Percentiles rank a stretch among this genome's conserved stretches.
Evolutionary conservation across 345 rosid species (phyloP).

Genomic region (Aquilaria malaccensis): DNA sequence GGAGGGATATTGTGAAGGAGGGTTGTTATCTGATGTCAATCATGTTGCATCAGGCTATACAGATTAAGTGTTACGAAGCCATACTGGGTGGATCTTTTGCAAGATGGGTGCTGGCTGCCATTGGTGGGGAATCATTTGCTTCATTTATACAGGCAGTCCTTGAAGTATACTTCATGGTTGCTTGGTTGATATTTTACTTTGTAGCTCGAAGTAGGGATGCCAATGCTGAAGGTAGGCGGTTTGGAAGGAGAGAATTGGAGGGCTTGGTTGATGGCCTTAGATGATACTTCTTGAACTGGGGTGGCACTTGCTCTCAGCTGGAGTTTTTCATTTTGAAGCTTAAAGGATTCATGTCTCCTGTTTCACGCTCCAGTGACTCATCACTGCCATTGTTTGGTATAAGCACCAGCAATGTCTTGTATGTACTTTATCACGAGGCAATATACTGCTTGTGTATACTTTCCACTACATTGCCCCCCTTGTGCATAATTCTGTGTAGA

Average conservation of each 20-base stretch:
- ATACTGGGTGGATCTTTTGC: conserved; percentile 68
- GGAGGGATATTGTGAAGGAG: conserved; percentile 84
- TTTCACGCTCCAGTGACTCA: conserved; percentile 29
- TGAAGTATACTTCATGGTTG: conserved; percentile 89
- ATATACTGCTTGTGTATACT: conserved; percentile 42
- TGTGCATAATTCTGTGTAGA: conserved; percentile 47
- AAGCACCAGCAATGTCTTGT: conserved; percentile 24
- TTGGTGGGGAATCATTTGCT: conserved; percentile 54
- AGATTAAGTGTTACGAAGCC: conserved; percentile 74
- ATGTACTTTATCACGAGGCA: conserved; percentile 30
- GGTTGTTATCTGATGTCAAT: conserved; percentile 70
- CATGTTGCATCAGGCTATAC: conserved; percentile 69
- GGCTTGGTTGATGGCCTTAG: conserved; percentile 60
- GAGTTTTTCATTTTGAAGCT: conserved; percentile 23
- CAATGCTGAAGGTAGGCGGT: conserved; percentile 55
- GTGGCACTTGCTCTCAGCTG: conserved; percentile 15
- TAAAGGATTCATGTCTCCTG: conserved; percentile 22
- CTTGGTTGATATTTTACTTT: conserved; percentile 81
- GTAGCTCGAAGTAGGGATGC: conserved; percentile 73
- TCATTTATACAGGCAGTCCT: conserved; percentile 53
- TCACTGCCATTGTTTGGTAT: conserved; percentile 26
- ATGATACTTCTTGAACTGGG: conserved; percentile 30
- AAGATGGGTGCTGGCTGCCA: conserved; percentile 43
- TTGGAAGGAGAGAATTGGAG: conserved; percentile 84
- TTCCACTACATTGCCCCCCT: conserved; percentile 26